phyloP scores from a whole-genome alignment of 75 land plant genomes.

The Sequoiadendron giganteum region DNA sequence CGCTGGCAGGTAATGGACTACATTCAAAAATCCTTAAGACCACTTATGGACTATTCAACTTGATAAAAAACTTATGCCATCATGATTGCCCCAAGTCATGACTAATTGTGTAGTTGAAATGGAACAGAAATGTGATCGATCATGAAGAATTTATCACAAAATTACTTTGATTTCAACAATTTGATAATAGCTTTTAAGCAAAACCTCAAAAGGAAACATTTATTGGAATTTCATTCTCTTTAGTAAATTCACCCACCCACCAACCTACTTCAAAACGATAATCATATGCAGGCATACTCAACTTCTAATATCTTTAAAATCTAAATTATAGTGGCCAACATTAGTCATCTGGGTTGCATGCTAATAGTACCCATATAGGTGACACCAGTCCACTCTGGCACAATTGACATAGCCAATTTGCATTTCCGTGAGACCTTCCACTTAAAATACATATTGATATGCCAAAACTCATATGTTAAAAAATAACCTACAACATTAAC shows the following conservation, averaged over 20 bases:
- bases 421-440: background rate
- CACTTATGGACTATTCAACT: background rate
- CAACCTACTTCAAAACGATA: background rate
- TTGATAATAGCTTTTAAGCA: background rate
- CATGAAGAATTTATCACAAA: background rate
- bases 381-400: background rate
- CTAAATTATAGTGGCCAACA: background rate
- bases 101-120: background rate
- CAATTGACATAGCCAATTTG: background rate
- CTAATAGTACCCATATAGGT: background rate
- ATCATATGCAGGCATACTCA: background rate
- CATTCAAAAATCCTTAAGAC: background rate
- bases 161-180: background rate
- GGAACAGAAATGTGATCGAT: background rate
- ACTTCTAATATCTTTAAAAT: background rate
- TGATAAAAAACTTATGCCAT: background rate
- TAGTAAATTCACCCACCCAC: no score
- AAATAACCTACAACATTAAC: background rate
- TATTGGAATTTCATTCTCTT: background rate
- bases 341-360: background rate
- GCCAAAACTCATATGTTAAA: background rate
- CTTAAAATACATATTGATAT: no score
- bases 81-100: background rate
- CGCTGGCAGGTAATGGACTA: background rate
- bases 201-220: background rate